Base-by-base conservation (phyloP, 73 alveolate genomes). In the Paramecium sonneborni region DNA sequence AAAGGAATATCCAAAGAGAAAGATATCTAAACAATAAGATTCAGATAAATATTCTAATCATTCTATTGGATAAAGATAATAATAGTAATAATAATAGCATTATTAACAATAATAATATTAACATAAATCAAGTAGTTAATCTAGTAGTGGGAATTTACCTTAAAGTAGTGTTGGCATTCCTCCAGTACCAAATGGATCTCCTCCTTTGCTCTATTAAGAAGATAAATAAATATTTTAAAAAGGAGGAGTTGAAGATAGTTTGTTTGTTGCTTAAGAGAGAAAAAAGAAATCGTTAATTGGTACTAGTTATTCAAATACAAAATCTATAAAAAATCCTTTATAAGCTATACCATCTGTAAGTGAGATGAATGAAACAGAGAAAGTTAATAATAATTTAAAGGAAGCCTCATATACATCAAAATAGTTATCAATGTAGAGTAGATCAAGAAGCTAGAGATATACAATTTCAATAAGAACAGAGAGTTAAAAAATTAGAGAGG, bases 1-100 rank as follows among this genome's bases (percentile, higher is more conserved):
- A 28, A 79, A 46, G 8, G 69, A 79, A 3, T 9, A 46, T 20
- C 44, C 55, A 34, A 79, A 79, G 20, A n/a, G 90, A 24, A 79
- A 79, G 24, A 26, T 79, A 43, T 79, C 90, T 9, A 79, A 79
- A 43, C 26, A 79, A 43, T 79, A 79, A 44, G 90, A 79, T 21
- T 79, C 90, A 12, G 90, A 79, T 39, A 79, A 44, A 46, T 46
- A 43, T 23, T 79, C 90, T 24, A 79, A 46, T 79, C 90, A 79
- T 79, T 79, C 90, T 24, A 79, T 30, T 43, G 62, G 48, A 43
- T 30, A 41, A 35, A n/a, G 86, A 38, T 72, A 72, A 35, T 62
- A 62, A 18, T 76, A 24, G 14, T 15, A 32, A 9, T 57, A 46
- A 52, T 21, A 52, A 52, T 52, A 52, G 68, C 68, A 18, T 18